Evolutionary conservation across 768 basidiomycete species (phyloP), one percentile per base, ranked within the genome.

Genomic region (Leccinum boreale): DNA sequence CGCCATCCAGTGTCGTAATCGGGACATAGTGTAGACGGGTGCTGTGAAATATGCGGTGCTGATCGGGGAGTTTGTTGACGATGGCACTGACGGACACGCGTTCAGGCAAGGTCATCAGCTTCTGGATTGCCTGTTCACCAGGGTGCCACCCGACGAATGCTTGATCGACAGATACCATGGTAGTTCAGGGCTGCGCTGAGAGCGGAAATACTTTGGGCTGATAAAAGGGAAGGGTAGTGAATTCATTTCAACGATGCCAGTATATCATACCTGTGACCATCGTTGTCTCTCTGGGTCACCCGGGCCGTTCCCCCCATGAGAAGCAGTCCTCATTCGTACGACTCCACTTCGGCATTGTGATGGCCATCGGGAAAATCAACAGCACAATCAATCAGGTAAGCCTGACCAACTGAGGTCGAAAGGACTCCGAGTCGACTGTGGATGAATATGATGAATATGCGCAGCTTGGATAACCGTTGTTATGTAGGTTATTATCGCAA

Each of bases 91-190:
- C 50, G 1, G 67, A 57, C 11, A 73, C 67, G 5, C 64, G 59
- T 26, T 61, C 63, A 2, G 65, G 64, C 11, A 71, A 58, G 23
- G 60, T 55, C 48, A 72, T 61, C 36, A 69, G 60, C 29, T 45
- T 56, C 46, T 73, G 72, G 48, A 73, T 56, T 12, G 65, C 58
- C 10, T 56, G 62, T 56, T 73, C 73, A 3, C 72, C 72, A 1
- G 70, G 65, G 52, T 82, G 81, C 80, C 80, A 81, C 42, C 78
- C 79, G 12, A 72, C 72, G 50, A 70, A 65, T 9, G 66, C 67
- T 36, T 56, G 52, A 14, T 57, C 61, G 33, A 53, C 17, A n/a
- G 61, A 55, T 5, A 23, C 26, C 57, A 63, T 63, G 54, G 12
- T 39, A 10, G 23, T 36, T 12, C 17, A 23, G 19, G 21, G 23